A percentile compares a stretch with the other conserved stretches of the same genome.
Evolutionary conservation across 352 stramenopile species (phyloP).

Genomic region (Phytophthora parvispora): DNA sequence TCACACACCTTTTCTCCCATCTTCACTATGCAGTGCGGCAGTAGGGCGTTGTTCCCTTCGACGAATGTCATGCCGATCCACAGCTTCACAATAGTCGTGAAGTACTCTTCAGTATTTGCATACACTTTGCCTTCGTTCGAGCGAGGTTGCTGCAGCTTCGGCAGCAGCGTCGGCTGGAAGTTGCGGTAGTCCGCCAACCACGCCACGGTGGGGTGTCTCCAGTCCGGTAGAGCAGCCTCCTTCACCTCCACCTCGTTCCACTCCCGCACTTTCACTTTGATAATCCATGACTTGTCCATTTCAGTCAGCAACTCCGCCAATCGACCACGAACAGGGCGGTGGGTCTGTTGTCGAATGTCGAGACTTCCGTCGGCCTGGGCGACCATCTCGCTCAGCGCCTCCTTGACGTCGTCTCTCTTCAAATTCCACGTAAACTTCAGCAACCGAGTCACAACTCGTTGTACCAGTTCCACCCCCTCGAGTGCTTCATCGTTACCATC

Average conservation of each 20-base stretch:
- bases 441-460: conserved; percentile 45
- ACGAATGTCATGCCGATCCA: conserved; percentile 92
- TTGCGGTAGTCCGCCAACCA: conserved; percentile 78
- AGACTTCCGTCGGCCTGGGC: conserved; percentile 52
- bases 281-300: conserved; percentile 80
- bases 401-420: conserved; percentile 60
- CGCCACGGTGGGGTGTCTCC: conserved; percentile 72
- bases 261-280: conserved; percentile 46
- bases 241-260: neutral
- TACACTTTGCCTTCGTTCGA: conserved; percentile 64
- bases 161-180: conserved; percentile 78
- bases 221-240: conserved; percentile 35
- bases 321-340: conserved; percentile 57
- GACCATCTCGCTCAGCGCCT: conserved; percentile 71
- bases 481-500: conserved; percentile 56
- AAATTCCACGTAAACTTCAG: conserved; percentile 84
- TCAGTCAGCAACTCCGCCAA: conserved; percentile 63
- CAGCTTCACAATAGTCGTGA: conserved; percentile 74
- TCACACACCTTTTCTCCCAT: conserved; percentile 70
- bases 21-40: conserved; percentile 76
- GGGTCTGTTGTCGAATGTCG: conserved; percentile 50
- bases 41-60: conserved; percentile 85
- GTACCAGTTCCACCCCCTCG: conserved; percentile 52
- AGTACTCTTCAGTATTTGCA: conserved; percentile 81
- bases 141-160: conserved; percentile 70